Base-by-base conservation (phyloP, 306 rosid genomes). In the Castanea crenata region DNA sequence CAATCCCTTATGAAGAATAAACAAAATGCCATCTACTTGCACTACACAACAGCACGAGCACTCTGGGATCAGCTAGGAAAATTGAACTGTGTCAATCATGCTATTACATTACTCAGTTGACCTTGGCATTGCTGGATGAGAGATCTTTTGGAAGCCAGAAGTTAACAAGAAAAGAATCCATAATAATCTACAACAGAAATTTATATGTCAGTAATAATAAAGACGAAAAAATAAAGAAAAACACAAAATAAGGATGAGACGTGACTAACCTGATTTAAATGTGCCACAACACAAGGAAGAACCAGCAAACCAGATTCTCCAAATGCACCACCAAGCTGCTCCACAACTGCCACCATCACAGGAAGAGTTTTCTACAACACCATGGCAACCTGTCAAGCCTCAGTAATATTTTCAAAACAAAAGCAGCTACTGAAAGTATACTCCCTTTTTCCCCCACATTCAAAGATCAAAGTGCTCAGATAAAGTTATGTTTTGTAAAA, bases 201-300 rank as follows among this genome's bases (percentile, higher is more conserved):
- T 67, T 78, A 72, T 67, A 19, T 55, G 76, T 85, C 77, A 90
- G 88, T 76, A 25, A 51, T 49, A 69, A 23, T 71, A 57, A 76
- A 51, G 23, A 75, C 46, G 14, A 73, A 54, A 64, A 16, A 76
- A 62, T 38, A 15, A 51, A 62, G 31, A 6, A 11, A 34, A 9
- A 3, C 7, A 16, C 25, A 67, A 67, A 35, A 67, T 6, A 34
- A 7, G 7, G 34, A 59, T 23, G 3, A 27, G 38, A 32, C 19
- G 55, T 20, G 56, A 79, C 78, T 78, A 71, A 92, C 99, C 99
- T 92, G 99, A 84, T 79, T 89, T 85, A 95, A 78, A 88, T 95
- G 99, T 69, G 99, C 94, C 19, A 95, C 96, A 80, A 95, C 89
- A 71, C 99, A 95, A 55, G 99, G 99, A 86, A 95, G 98, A 87